Evolutionary conservation across 1,139 yeast species (phyloP), one percentile per base, ranked within the genome.

Genomic region (Pichia sp.): DNA sequence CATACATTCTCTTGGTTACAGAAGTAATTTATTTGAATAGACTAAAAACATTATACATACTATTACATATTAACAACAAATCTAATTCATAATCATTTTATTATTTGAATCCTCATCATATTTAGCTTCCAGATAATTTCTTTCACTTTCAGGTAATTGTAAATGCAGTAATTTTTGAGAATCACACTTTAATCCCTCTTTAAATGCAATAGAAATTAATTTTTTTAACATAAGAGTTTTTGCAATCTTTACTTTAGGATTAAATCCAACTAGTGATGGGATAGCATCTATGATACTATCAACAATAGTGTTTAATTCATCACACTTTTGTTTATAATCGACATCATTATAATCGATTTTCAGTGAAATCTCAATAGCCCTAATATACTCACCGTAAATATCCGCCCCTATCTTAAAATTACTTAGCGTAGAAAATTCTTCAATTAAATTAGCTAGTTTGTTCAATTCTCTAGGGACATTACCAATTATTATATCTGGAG

Each of bases 391-490:
- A 39, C 70, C 69, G 59, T 77, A 84, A 5, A 83, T 68, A 0
- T 78, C 83, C 18, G 83, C 78, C 2, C 86, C 85, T 41, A 66
- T 63, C n/a, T 66, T 65, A 92, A 94, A 87, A 29, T 70, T 71
- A 1, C 77, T 46, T 29, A 18, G 69, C 58, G 45, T 69, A 66
- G 5, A 83, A 81, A 62, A 85, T 76, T 56, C 66, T 56, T 1
- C 63, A 48, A 39, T 83, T 5, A 86, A 58, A 0, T 60, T 62
- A 11, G 65, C 58, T 11, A 87, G 66, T 18, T 65, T 59, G 3
- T 61, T 64, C 7, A 75, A 60, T 4, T 64, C 58, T 5, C 66
- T 67, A 3, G 41, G 3, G 11, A 42, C 32, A 49, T 74, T 69
- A 11, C 75, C 69, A 32, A 86, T 74, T 33, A 83, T 75, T 31